Evolutionary conservation across 2,329 filamentous ascomycete genomes (phyloP).

Genomic region (Ceratocystis eucalypticola): DNA sequence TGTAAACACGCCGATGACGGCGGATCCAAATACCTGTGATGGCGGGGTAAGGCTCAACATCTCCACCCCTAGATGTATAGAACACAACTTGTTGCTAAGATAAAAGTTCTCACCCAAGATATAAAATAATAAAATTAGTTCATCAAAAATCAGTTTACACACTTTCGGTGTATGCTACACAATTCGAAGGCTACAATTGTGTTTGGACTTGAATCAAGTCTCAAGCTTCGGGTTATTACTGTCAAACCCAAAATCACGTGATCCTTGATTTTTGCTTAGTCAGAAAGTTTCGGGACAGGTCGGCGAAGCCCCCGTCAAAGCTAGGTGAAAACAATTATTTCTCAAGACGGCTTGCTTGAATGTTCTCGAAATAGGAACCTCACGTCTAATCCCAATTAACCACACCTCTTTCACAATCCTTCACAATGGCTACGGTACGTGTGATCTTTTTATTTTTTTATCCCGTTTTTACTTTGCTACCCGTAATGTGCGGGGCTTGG

Average conservation of each 20-base stretch:
- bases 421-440: constrained; percentile 60
- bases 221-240: neutral
- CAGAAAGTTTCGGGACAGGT: constrained; percentile 17
- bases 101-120: no score
- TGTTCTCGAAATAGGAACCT: constrained; percentile 14
- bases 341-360: constrained; percentile 8
- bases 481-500: neutral
- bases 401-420: constrained; percentile 32
- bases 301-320: constrained; percentile 14
- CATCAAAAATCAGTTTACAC: no score
- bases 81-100: no score
- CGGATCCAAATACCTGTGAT: neutral
- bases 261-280: constrained; percentile 9
- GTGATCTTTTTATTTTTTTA: neutral
- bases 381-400: constrained; percentile 36
- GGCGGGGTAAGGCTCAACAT: neutral
- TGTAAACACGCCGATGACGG: neutral
- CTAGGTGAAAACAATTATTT: constrained; percentile 18
- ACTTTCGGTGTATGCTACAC: neutral
- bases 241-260: neutral
- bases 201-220: neutral
- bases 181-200: no score
- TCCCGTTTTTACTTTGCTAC: neutral
- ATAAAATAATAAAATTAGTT: neutral
- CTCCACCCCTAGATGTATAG: neutral